Evolutionary conservation across 345 rosid species (phyloP).

Genomic region (Citrus australasica): DNA sequence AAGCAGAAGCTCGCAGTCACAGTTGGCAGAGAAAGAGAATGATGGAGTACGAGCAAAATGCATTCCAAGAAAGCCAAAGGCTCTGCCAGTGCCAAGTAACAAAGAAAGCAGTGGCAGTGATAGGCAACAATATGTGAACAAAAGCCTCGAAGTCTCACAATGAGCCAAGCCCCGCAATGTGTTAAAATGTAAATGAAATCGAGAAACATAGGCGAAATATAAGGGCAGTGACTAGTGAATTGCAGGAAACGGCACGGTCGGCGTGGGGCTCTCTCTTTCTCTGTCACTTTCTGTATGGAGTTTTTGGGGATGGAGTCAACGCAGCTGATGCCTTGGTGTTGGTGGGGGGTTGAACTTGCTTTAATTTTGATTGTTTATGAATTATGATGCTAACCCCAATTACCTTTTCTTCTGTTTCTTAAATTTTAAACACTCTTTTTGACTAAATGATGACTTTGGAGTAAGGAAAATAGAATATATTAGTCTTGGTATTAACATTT

Average conservation of each 20-base stretch:
- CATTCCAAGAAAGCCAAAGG: conserved; percentile 23
- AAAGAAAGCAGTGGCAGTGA: background rate
- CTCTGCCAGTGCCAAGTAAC: background rate
- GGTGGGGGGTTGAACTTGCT: background rate
- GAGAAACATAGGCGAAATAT: conserved; percentile 9
- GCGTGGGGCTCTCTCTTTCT: background rate
- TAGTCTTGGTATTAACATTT: background rate
- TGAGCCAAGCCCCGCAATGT: background rate
- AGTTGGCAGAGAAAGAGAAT: conserved; percentile 14
- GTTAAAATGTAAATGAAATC: background rate
- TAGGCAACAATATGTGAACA: background rate
- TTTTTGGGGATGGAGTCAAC: conserved; percentile 9
- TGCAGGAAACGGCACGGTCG: conserved; percentile 6
- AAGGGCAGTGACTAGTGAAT: background rate
- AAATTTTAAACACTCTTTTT: background rate
- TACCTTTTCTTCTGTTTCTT: no score
- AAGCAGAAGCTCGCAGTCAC: conserved; percentile 22
- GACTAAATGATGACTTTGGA: conserved; percentile 5
- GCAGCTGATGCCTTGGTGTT: conserved; percentile 1
- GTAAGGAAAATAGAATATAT: background rate
- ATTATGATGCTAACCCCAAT: background rate
- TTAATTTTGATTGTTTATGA: background rate
- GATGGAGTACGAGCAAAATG: conserved; percentile 28
- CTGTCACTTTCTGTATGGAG: background rate
- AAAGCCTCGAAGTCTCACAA: background rate